Conservation (phyloP, 352 stramenopile species). For the Phytopythium boreale region DNA sequence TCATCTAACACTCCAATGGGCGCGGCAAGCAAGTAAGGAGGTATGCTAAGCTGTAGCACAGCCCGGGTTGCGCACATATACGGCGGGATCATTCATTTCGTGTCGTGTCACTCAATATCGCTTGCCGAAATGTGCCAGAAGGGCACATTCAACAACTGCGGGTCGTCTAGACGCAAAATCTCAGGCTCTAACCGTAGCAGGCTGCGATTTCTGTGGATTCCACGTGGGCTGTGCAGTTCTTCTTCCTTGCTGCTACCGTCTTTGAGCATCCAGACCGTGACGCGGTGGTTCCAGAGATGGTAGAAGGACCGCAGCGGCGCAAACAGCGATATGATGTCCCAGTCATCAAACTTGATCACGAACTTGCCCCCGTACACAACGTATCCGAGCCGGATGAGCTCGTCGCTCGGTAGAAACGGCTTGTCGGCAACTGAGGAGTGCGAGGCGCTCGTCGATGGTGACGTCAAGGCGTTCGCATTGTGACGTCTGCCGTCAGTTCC, state of each 20-base stretch:
- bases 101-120: neutral
- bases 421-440: too few species aligned
- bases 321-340: conserved; percentile 8
- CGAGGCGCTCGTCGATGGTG: too few species aligned
- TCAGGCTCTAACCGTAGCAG: neutral
- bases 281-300: conserved; percentile 12
- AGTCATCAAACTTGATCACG: conserved; percentile 15
- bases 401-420: too few species aligned
- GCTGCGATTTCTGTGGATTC: neutral
- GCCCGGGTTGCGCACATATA: too few species aligned
- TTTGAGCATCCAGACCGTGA: conserved; percentile 3
- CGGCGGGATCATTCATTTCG: too few species aligned
- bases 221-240: too few species aligned
- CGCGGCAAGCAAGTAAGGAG: too few species aligned
- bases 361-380: conserved; percentile 11
- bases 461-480: too few species aligned
- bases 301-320: conserved; percentile 1
- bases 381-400: conserved; percentile 18
- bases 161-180: conserved; percentile 8
- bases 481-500: too few species aligned
- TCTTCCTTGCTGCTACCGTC: neutral
- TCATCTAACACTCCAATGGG: too few species aligned
- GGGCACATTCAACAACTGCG: neutral
- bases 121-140: conserved; percentile 6
- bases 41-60: too few species aligned